phyloP scores from a whole-genome alignment of 768 basidiomycete genomes.

The Lyophyllum atratum region DNA sequence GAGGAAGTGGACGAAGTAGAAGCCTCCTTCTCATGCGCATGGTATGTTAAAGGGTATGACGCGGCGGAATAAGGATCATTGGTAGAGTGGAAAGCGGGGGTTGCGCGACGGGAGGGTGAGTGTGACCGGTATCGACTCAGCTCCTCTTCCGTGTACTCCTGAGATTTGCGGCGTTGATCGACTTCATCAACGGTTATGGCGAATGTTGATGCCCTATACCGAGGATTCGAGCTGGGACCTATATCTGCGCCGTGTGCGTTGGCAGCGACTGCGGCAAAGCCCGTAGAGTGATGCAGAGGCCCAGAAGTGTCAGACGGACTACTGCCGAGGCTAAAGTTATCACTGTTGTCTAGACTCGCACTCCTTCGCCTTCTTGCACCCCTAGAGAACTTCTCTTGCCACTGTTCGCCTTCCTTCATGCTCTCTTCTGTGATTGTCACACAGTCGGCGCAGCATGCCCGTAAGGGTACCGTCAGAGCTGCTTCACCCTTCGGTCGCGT shows the following conservation, averaged over 20 bases:
- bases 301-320: constrained; percentile 5
- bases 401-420: constrained; percentile 53
- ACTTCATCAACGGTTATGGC: constrained; percentile 64
- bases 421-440: constrained; percentile 58
- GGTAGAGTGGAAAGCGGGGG: constrained; percentile 17
- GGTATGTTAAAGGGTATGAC: constrained; percentile 1
- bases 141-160: constrained; percentile 31
- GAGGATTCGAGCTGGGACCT: constrained; percentile 11
- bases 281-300: constrained; percentile 3
- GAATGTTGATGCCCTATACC: constrained; percentile 25
- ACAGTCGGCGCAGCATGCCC: constrained; percentile 72
- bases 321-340: constrained; percentile 19
- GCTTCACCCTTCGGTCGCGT: constrained; percentile 37
- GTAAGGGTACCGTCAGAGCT: constrained; percentile 61
- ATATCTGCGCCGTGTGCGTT: constrained; percentile 6
- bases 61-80: constrained; percentile 13
- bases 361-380: constrained; percentile 63
- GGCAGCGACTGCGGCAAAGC: constrained; percentile 30
- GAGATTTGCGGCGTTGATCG: constrained; percentile 54
- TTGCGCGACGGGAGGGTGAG: constrained; percentile 10
- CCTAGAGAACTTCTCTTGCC: constrained; percentile 64
- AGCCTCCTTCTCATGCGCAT: constrained; percentile 1
- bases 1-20: constrained; percentile 11
- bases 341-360: constrained; percentile 37
- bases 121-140: constrained; percentile 11